Base-by-base conservation (phyloP, 2,329 filamentous ascomycete species). In the Alternaria infectoria region DNA sequence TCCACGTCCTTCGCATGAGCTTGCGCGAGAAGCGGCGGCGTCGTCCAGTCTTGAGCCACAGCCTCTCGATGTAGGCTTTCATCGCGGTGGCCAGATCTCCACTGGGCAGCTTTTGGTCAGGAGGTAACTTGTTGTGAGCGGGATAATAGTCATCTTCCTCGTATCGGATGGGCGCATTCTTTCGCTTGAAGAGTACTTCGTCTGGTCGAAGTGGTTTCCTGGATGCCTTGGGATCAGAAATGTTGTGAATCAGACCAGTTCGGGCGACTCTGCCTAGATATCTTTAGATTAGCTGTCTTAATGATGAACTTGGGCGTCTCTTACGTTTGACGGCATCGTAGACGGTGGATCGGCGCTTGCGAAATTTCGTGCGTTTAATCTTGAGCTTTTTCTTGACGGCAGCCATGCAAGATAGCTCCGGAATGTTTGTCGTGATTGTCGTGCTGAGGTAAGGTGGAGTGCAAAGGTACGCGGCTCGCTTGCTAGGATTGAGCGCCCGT, bases 271-370 rank as follows among this genome's bases (percentile, higher is more conserved):
- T 62, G 17, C 66, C 68, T 70, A 12, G 45, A 10, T 3, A 8
- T n/a, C 9, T 15, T 57, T 36, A 65, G 58, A 54, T 19, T 10
- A 32, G 8, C 21, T 23, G 15, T 23, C 4, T 19, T 15, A 9
- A 5, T 40, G 19, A 11, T 9, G 6, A 23, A 32, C 21, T 7
- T 51, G 23, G 21, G 13, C 23, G 12, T 26, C 25, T 45, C 60
- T 59, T 70, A 90, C 90, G 90, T 72, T 90, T 90, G 57, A 92
- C 89, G 15, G 90, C 90, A 79, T 93, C 91, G 78, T 91, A 93
- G 19, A 93, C 79, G 19, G 85, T 92, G 44, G 86, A 84, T 50
- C 76, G 71, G 51, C 82, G 82, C 70, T 76, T 77, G 12, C 59
- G 59, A 47, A 25, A 30, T 17, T 40, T 36, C n/a, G 19, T 11